Evolutionary conservation across 2,329 filamentous ascomycete species (phyloP).

Genomic region (Chaetomium sp.): DNA sequence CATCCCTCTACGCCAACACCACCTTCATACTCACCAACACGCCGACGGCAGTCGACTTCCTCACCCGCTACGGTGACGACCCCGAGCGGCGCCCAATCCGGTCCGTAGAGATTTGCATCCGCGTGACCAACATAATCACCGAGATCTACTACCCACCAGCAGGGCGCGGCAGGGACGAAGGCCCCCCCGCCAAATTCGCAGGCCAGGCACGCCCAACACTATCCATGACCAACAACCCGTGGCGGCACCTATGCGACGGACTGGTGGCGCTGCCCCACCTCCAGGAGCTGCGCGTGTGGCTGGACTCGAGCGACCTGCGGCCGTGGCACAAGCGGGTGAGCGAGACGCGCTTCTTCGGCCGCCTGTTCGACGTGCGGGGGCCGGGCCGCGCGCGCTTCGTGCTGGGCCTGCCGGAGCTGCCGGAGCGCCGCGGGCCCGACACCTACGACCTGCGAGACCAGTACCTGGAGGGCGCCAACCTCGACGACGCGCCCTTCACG

Average conservation of each 20-base stretch:
- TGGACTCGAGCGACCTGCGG: slow-evolving; percentile 38
- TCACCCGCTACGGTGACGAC: slow-evolving; percentile 29
- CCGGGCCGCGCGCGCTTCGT: slow-evolving; percentile 26
- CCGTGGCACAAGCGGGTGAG: slow-evolving; percentile 38
- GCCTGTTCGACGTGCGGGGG: slow-evolving; percentile 30
- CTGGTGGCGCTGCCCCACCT: slow-evolving; percentile 31
- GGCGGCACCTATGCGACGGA: slow-evolving; percentile 36
- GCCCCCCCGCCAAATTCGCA: slow-evolving; percentile 25
- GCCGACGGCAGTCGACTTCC: slow-evolving; percentile 33
- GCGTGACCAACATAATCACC: slow-evolving; percentile 33
- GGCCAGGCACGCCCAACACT: slow-evolving; percentile 22
- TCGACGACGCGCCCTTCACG: slow-evolving; percentile 28
- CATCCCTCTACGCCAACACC: slow-evolving; percentile 33
- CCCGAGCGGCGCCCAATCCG: slow-evolving; percentile 26
- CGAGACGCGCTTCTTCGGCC: slow-evolving; percentile 37
- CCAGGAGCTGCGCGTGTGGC: slow-evolving; percentile 36
- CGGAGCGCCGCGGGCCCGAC: slow-evolving; percentile 11
- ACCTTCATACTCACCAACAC: slow-evolving; percentile 40
- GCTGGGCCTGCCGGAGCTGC: slow-evolving; percentile 35
- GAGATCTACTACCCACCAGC: slow-evolving; percentile 37
- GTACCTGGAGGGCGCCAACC: slow-evolving; percentile 29
- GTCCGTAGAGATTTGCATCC: slow-evolving; percentile 37
- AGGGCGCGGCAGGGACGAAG: slow-evolving; percentile 17
- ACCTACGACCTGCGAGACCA: slow-evolving; percentile 23
- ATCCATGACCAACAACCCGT: slow-evolving; percentile 34